Conservation (phyloP, 805 yeast species). For the Myxozyma melibiosi region DNA sequence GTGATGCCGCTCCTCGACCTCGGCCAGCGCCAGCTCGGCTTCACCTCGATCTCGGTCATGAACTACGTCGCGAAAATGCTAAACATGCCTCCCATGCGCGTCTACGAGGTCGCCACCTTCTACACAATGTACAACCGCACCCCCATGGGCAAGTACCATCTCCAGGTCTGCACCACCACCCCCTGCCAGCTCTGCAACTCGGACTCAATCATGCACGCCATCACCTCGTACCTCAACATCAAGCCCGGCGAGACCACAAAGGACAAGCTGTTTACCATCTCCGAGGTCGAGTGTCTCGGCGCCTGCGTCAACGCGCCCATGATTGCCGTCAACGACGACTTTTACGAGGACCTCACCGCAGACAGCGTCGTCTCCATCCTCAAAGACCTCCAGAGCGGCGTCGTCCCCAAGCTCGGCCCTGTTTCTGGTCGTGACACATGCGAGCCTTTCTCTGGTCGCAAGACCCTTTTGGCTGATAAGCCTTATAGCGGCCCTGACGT, state of each 20-base stretch:
- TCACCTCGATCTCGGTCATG: conserved; percentile 85
- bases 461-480: conserved; percentile 59
- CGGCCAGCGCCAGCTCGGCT: conserved; percentile 86
- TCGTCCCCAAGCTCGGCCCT: conserved; percentile 67
- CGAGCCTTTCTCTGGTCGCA: conserved; percentile 75
- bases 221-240: conserved; percentile 60
- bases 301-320: conserved; percentile 92
- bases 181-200: conserved; percentile 86
- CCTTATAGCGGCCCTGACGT: conserved; percentile 70
- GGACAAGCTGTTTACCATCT: conserved; percentile 75
- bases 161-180: conserved; percentile 87
- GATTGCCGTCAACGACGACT: conserved; percentile 82
- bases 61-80: conserved; percentile 81
- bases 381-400: conserved; percentile 65
- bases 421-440: conserved; percentile 61
- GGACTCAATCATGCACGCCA: conserved; percentile 74
- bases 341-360: conserved; percentile 76
- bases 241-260: conserved; percentile 77
- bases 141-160: conserved; percentile 82
- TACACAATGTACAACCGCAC: conserved; percentile 87
- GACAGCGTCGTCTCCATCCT: conserved; percentile 63
- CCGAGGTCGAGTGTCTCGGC: conserved; percentile 89
- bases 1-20: conserved; percentile 84
- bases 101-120: conserved; percentile 84
- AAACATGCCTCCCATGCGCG: conserved; percentile 94